phyloP scores from a whole-genome alignment of 2,329 filamentous ascomycete species.

The Chaetomium olivaceum region DNA sequence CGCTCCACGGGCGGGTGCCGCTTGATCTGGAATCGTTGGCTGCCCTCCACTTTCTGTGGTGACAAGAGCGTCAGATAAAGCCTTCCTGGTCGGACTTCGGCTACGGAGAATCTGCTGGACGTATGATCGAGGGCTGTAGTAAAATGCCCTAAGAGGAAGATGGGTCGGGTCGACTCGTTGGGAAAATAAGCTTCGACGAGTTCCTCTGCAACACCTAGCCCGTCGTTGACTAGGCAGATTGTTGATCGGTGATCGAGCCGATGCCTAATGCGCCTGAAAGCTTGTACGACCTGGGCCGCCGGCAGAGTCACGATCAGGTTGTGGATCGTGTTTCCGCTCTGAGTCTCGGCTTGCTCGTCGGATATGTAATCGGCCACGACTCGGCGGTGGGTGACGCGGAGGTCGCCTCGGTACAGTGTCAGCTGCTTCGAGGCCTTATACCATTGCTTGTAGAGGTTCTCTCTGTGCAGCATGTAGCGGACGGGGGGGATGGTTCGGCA shows the following conservation, averaged over 20 bases:
- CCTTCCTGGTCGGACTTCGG: slow-evolving; percentile 39
- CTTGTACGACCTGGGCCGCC: slow-evolving; percentile 32
- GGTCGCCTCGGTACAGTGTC: slow-evolving; percentile 25
- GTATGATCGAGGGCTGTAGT: slow-evolving; percentile 49
- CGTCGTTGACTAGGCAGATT: slow-evolving; percentile 40
- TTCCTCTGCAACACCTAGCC: slow-evolving; percentile 79
- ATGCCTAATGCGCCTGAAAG: slow-evolving; percentile 33
- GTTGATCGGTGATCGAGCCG: slow-evolving; percentile 39
- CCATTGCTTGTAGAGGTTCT: slow-evolving; percentile 33
- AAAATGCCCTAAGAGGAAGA: slow-evolving; percentile 71
- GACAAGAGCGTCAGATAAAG: slow-evolving; percentile 39
- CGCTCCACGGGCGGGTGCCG: slow-evolving; percentile 33
- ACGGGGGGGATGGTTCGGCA: slow-evolving; percentile 35
- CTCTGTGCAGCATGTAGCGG: slow-evolving; percentile 34
- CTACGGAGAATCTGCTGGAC: slow-evolving; percentile 43
- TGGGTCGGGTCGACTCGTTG: slow-evolving; percentile 64
- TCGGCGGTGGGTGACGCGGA: slow-evolving; percentile 24
- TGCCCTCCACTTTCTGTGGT: neutral
- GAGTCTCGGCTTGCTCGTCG: neutral
- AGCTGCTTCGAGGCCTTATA: slow-evolving; percentile 27
- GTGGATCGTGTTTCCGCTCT: slow-evolving; percentile 17
- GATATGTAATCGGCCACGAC: slow-evolving; percentile 32
- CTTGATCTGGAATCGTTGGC: slow-evolving; percentile 18
- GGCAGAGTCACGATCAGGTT: slow-evolving; percentile 40
- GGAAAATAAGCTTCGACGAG: slow-evolving; percentile 72